A percentile compares a stretch with the other conserved stretches of the same genome.
Evolutionary conservation across 306 rosid species (phyloP).

Genomic region (Hippophae gyantsensis): DNA sequence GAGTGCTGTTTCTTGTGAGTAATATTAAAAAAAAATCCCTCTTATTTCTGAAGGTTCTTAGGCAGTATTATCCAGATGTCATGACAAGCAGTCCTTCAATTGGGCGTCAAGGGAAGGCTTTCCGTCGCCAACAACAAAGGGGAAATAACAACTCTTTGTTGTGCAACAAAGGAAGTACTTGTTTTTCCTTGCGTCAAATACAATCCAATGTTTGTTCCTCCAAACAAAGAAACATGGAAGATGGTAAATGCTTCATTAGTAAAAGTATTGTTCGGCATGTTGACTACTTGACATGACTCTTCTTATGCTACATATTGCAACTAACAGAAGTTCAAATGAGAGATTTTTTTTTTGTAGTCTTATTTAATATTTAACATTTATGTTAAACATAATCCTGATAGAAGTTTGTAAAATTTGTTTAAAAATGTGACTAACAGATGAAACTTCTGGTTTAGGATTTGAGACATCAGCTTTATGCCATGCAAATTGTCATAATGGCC

Average conservation of each 20-base stretch:
- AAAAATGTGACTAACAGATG: conserved; percentile 32
- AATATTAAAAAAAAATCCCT: neutral
- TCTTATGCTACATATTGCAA: too few relatives aligned
- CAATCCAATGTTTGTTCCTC: conserved; percentile 18
- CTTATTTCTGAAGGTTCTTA: conserved; percentile 50
- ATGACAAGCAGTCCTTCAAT: conserved; percentile 48
- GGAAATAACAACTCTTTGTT: conserved; percentile 24
- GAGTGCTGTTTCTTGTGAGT: conserved; percentile 10
- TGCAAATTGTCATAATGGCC: conserved; percentile 20
- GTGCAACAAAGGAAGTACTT: conserved; percentile 27
- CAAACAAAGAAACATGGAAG: conserved; percentile 20
- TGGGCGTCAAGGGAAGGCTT: conserved; percentile 95
- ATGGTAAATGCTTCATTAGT: conserved; percentile 27
- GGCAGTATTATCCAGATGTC: conserved; percentile 57
- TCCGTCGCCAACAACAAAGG: conserved; percentile 58
- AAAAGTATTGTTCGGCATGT: too few relatives aligned
- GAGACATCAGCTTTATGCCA: conserved; percentile 20
- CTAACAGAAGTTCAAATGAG: too few relatives aligned
- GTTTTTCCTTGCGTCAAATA: neutral
- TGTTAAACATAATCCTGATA: conserved; percentile 1
- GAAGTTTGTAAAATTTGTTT: conserved; percentile 4
- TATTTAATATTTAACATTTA: conserved; percentile 4
- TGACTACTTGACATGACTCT: too few relatives aligned
- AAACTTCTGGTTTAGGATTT: conserved; percentile 14
- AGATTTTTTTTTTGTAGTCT: too few relatives aligned